Evolutionary conservation across 2,329 filamentous ascomycete genomes (phyloP), one percentile per base, ranked within the genome.

Genomic region (Trichoderma sp.): DNA sequence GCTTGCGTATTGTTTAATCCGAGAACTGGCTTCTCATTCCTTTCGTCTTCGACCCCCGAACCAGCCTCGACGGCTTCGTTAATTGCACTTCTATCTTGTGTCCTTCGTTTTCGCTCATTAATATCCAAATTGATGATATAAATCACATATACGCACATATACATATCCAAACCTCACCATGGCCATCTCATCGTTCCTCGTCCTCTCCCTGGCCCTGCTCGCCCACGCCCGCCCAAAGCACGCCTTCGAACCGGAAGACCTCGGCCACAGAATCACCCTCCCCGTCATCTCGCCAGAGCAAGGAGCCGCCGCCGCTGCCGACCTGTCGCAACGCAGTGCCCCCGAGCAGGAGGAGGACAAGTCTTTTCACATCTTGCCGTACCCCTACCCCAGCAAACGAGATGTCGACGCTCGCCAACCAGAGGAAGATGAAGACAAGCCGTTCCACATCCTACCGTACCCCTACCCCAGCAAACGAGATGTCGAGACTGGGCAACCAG

Each of bases 161-260:
- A 58, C 55, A n/a, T 24, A 44, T 45, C 19, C 41, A n/a, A 61
- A 34, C 17, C 55, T 14, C 63, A 61, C 47, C 61, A 68, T 68
- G 67, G 61, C 60, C 28, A 52, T 59, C 3, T 44, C 59, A 10
- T 51, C 51, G 4, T 48, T 66, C 34, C 41, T 68, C 26, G 30
- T 67, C n/a, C 19, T 68, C 14, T 63, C 63, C 41, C 52, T 67
- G 6, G 50, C 59, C 21, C 15, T 66, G 6, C 57, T 67, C 1
- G 66, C 50, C 14, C 62, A 65, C 1, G 67, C 67, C 21, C 63
- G 66, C 56, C 68, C 67, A 3, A 66, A 67, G n/a, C 24, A 63
- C 34, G 67, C 28, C 28, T 47, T 66, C 45, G 67, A 60, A 14
- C 56, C 59, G 6, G 45, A 68, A 43, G 44, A 66, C 24, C 43